phyloP scores from a whole-genome alignment of 495 filamentous ascomycete species.

The Hypomontagnella monticulosa region DNA sequence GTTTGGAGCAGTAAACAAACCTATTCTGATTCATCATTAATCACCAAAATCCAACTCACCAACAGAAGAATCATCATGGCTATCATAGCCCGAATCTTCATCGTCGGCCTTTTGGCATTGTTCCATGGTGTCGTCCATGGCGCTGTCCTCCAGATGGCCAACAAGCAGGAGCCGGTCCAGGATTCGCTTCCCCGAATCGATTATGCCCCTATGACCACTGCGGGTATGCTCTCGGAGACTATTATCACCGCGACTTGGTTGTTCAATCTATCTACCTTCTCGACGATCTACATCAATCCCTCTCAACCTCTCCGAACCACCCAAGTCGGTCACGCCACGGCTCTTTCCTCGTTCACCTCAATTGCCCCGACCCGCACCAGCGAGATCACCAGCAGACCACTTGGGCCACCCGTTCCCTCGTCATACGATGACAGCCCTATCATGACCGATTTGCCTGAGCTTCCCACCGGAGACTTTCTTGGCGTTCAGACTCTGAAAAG shows the following conservation, averaged over 20 bases:
- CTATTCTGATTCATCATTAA: conserved; percentile 8
- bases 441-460: conserved; percentile 11
- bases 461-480: not conserved
- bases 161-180: conserved; percentile 11
- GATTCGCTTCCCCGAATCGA: not conserved
- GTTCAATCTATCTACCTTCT: conserved; percentile 22
- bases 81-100: conserved; percentile 9
- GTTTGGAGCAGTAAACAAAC: not conserved
- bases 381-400: conserved; percentile 8
- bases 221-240: not conserved
- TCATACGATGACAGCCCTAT: conserved; percentile 15
- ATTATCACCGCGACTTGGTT: not conserved
- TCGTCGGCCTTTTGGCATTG: conserved; percentile 36
- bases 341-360: not conserved
- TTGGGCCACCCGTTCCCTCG: not conserved
- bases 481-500: too few relatives aligned
- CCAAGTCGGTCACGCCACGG: not conserved
- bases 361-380: conserved; percentile 3
- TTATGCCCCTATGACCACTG: not conserved
- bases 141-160: not conserved
- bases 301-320: conserved; percentile 1
- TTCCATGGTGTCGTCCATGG: conserved; percentile 16
- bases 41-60: not conserved
- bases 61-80: conserved; percentile 1
- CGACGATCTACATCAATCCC: conserved; percentile 21